These are phyloP conservation scores for Digitaria exilis DNA, from an alignment of 202 grass and related monocot genomes.

Conservation along the genomic window DNA sequence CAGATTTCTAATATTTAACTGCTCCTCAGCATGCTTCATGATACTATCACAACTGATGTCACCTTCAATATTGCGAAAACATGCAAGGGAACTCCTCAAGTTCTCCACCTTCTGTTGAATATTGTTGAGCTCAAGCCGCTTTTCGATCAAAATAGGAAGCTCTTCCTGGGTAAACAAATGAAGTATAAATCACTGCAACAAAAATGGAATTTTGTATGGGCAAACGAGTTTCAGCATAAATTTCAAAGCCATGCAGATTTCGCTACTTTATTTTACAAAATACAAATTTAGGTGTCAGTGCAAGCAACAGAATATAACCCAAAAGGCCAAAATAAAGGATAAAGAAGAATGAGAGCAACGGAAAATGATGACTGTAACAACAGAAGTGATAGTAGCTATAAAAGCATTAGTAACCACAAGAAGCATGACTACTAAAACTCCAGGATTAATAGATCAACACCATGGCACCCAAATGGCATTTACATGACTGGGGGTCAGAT, in stretches of 20 bases:
- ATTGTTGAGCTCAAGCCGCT: slow-evolving; percentile 55
- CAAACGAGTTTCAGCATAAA: slow-evolving; percentile 11
- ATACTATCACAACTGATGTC: slow-evolving; percentile 45
- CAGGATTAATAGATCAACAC: slow-evolving; percentile 37
- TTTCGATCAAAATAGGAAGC: slow-evolving; percentile 50
- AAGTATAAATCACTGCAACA: slow-evolving; percentile 14
- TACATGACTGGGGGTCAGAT: slow-evolving; percentile 14
- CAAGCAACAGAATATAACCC: slow-evolving; percentile 32
- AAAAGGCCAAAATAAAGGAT: slow-evolving; percentile 20
- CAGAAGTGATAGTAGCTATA: slow-evolving; percentile 2
- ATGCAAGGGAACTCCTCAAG: slow-evolving; percentile 57
- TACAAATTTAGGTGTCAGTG: neutral
- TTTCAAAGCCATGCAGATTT: slow-evolving; percentile 12
- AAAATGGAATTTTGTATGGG: slow-evolving; percentile 3
- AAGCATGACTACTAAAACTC: slow-evolving; percentile 4
- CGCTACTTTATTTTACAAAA: slow-evolving; percentile 21
- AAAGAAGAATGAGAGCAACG: slow-evolving; percentile 6
- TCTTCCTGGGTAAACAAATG: slow-evolving; percentile 55
- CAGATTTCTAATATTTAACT: slow-evolving; percentile 57
- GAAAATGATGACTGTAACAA: slow-evolving; percentile 20
- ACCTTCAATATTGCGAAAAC: slow-evolving; percentile 51
- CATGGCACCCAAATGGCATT: neutral
- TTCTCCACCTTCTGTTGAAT: slow-evolving; percentile 64
- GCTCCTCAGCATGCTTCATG: slow-evolving; percentile 54
- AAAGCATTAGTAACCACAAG: slow-evolving; percentile 19